Evolutionary conservation across 768 basidiomycete species (phyloP).

Genomic region (Megacollybia marginata): DNA sequence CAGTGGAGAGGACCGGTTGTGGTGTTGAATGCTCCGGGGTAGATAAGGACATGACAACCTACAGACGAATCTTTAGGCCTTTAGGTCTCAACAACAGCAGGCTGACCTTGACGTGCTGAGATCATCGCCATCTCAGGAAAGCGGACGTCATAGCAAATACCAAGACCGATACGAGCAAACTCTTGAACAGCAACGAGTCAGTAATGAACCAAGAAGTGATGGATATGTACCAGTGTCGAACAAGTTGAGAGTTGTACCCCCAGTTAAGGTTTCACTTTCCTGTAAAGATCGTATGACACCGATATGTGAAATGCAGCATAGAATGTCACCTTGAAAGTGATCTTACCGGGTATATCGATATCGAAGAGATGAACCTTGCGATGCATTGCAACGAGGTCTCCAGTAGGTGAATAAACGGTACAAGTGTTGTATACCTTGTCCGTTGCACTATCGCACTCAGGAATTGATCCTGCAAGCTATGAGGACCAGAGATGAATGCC

Average conservation of each 20-base stretch:
- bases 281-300: slow-evolving; percentile 19
- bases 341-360: slow-evolving; percentile 91
- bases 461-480: slow-evolving; percentile 75
- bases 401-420: slow-evolving; percentile 83
- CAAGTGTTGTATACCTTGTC: slow-evolving; percentile 88
- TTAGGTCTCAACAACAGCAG: neutral
- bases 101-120: slow-evolving; percentile 71
- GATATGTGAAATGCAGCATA: neutral
- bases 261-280: slow-evolving; percentile 86
- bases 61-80: neutral
- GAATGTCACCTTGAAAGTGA: slow-evolving; percentile 68
- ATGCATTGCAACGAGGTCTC: slow-evolving; percentile 80
- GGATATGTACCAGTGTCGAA: slow-evolving; percentile 74
- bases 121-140: slow-evolving; percentile 94
- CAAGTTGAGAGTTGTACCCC: slow-evolving; percentile 63
- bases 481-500: neutral
- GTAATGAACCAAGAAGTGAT: neutral
- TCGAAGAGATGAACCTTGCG: slow-evolving; percentile 97
- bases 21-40: slow-evolving; percentile 92
- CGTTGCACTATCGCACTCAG: slow-evolving; percentile 60
- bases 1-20: slow-evolving; percentile 96
- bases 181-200: slow-evolving; percentile 34
- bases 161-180: slow-evolving; percentile 95
- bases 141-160: slow-evolving; percentile 93
- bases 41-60: slow-evolving; percentile 87